Percentiles rank a stretch among this genome's conserved stretches.
phyloP scores from a whole-genome alignment of 2,329 filamentous ascomycete species.

The Plectosphaerella cucumerina region DNA sequence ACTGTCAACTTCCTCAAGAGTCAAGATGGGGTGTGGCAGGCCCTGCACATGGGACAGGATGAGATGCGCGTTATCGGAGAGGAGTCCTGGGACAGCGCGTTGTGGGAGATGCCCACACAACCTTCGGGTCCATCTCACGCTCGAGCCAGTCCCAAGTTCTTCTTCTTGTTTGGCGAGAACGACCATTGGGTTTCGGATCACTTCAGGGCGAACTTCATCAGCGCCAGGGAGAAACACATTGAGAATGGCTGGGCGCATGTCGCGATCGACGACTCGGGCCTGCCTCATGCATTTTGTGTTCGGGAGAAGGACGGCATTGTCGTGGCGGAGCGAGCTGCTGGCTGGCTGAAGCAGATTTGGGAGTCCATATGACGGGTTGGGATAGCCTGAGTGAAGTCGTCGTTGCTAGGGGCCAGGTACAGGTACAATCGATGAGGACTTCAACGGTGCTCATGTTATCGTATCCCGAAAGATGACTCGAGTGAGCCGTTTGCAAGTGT shows the following conservation, averaged over 20 bases:
- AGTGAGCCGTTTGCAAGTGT: no score
- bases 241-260: constrained; percentile 38
- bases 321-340: constrained; percentile 7
- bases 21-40: constrained; percentile 55
- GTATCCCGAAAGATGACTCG: no score
- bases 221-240: constrained; percentile 27
- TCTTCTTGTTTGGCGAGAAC: constrained; percentile 54
- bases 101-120: constrained; percentile 44
- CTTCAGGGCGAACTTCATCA: constrained; percentile 53
- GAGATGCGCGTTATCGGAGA: constrained; percentile 57
- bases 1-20: constrained; percentile 52
- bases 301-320: constrained; percentile 18
- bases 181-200: constrained; percentile 61
- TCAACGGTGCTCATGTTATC: no score
- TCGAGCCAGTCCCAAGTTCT: constrained; percentile 42
- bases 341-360: constrained; percentile 9
- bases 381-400: constrained; percentile 30
- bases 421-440: no score
- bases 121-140: constrained; percentile 5
- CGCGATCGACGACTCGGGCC: constrained; percentile 48
- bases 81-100: constrained; percentile 54
- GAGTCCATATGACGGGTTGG: constrained; percentile 24
- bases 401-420: no score
- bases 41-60: constrained; percentile 53
- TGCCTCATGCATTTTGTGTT: constrained; percentile 59